Evolutionary conservation across 768 basidiomycete genomes (phyloP).

Genomic region (Boletus subparvulus): DNA sequence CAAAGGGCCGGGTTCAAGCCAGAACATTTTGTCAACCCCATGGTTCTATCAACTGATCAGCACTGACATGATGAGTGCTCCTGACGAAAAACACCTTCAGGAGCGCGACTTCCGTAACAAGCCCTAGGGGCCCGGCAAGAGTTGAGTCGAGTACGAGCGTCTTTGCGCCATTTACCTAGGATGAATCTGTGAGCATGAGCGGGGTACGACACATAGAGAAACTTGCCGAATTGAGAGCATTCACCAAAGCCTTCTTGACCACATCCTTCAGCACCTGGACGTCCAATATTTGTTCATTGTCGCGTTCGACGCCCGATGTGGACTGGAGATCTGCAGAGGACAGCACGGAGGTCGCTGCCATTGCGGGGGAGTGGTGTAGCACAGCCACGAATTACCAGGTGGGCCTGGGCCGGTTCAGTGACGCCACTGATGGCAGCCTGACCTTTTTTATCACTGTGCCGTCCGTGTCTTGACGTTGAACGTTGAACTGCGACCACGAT

Average conservation of each 20-base stretch:
- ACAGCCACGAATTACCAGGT: constrained; percentile 31
- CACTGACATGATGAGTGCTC: not conserved
- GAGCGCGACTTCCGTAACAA: constrained; percentile 91
- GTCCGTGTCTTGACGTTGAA: not conserved
- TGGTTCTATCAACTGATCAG: constrained; percentile 67
- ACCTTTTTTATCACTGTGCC: not conserved
- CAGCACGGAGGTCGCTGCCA: constrained; percentile 29
- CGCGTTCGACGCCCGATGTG: constrained; percentile 31
- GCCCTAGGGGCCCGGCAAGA: constrained; percentile 86
- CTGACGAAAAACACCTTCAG: constrained; percentile 64
- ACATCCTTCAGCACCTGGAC: constrained; percentile 72
- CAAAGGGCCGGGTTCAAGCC: constrained; percentile 90
- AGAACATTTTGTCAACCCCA: constrained; percentile 99
- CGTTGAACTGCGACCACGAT: constrained; percentile 22
- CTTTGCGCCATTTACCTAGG: constrained; percentile 87
- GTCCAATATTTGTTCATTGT: constrained; percentile 48
- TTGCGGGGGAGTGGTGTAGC: constrained; percentile 13
- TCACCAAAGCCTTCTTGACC: constrained; percentile 76
- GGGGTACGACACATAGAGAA: not conserved
- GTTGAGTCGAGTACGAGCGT: constrained; percentile 91
- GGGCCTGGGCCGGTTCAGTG: too few relatives aligned
- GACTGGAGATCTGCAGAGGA: constrained; percentile 39
- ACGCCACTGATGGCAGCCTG: too few relatives aligned
- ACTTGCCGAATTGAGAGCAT: constrained; percentile 78
- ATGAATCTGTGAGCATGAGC: constrained; percentile 8